Evolutionary conservation across 257 asterid species (phyloP), one percentile per base, ranked within the genome.

Genomic region (Capsicum baccatum): DNA sequence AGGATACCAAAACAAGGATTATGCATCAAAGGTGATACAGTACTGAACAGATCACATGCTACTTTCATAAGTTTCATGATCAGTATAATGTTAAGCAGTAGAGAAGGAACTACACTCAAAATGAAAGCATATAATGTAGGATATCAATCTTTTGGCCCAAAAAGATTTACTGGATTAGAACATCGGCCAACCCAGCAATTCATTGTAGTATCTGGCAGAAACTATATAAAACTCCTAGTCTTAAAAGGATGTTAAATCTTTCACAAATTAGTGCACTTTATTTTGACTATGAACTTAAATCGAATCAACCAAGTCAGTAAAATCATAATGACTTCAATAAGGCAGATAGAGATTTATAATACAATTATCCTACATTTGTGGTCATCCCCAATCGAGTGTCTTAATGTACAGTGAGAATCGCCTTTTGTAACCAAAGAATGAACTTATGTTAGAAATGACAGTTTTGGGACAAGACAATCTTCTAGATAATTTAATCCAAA

Each of bases 211-310:
- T 54, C 64, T 54, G 50, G 48, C 15, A 78, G 50, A 54, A 54
- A 54, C 13, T 12, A 50, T 78, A 54, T 78, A 78, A 50, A 78
- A 13, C 26, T 54, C 64, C 21, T 78, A 26, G 82, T 54, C 48
- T 26, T 8, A 76, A 50, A 21, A 21, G 63, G 63, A 78, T 54
- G 47, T 78, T 3, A 54, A 52, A 54, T 54, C 64, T 55, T 54
- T 54, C 64, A 14, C 26, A 21, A 78, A 78, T 78, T 78, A 54
- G 54, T 52, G 63, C 62, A 76, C 81, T 52, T 76, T 78, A 54
- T 26, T 74, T 74, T 15, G 48, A 78, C 64, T 6, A 0, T 54
- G 82, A 50, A 54, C 82, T 26, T 78, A 78, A 26, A 78, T 78
- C 54, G 82, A 26, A 50, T 54, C 47, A 76, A 78, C 33, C 26